phyloP scores from a whole-genome alignment of 75 land plant species.

The Pinus tabuliformis region DNA sequence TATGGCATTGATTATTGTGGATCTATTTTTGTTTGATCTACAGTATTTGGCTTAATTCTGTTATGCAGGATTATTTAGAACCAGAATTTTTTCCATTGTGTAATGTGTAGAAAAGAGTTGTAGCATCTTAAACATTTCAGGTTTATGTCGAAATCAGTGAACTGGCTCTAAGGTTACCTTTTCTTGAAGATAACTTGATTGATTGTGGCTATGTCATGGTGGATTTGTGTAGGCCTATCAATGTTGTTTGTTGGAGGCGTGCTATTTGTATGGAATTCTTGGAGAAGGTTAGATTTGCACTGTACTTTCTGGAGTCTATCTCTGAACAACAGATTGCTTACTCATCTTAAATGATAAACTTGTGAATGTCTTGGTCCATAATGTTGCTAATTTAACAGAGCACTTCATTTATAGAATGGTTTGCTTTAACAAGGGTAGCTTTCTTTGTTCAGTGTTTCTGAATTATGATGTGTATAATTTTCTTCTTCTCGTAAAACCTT shows the following conservation, averaged over 20 bases:
- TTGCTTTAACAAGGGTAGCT: not conserved
- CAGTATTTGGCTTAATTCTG: no score
- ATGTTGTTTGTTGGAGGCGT: slow-evolving; percentile 97
- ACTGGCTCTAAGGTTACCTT: no score
- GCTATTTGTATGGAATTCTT: slow-evolving; percentile 94
- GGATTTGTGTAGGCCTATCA: slow-evolving; percentile 68
- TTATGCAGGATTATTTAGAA: no score
- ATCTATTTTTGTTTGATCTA: no score
- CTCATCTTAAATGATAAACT: not conserved
- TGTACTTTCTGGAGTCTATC: slow-evolving; percentile 8
- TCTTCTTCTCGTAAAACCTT: not conserved
- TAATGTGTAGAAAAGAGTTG: no score
- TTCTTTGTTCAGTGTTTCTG: not conserved
- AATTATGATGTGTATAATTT: not conserved
- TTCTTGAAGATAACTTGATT: no score
- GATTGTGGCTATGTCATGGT: not conserved
- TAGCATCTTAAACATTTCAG: no score
- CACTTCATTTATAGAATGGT: not conserved
- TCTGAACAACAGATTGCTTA: not conserved
- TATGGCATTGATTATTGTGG: no score
- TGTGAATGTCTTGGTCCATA: not conserved
- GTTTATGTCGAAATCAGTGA: no score
- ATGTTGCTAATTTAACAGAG: not conserved
- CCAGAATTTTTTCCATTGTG: no score
- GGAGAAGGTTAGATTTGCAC: slow-evolving; percentile 79